These are phyloP conservation scores for Durusdinium trenchii DNA, from an alignment of 73 alveolate species.

Conservation along the genomic window DNA sequence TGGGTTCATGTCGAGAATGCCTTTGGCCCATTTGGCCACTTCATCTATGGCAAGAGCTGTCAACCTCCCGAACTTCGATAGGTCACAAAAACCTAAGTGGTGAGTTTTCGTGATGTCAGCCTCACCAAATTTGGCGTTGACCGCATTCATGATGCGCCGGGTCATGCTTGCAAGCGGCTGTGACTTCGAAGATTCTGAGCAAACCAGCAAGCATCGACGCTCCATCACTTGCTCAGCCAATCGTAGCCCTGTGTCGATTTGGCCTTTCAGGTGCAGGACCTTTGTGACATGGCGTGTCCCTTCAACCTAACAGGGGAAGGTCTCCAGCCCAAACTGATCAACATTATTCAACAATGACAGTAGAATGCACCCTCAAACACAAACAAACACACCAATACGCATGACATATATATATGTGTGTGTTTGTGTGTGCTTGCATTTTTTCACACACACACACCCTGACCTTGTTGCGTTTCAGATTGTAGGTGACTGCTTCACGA, in stretches of 20 bases:
- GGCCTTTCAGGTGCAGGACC: slow-evolving; percentile 19
- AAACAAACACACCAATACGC: neutral
- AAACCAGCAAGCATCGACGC: neutral
- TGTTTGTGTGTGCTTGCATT: neutral
- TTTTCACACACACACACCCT: neutral
- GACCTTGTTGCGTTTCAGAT: neutral
- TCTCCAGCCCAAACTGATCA: neutral
- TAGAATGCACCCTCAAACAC: neutral
- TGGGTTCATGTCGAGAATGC: neutral
- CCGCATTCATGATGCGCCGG: neutral
- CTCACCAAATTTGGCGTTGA: neutral
- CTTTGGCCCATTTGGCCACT: neutral
- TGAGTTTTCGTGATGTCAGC: neutral
- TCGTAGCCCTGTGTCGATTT: neutral
- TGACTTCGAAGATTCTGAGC: neutral
- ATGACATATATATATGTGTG: neutral
- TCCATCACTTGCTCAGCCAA: neutral
- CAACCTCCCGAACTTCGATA: neutral
- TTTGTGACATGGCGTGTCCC: neutral
- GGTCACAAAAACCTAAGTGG: neutral
- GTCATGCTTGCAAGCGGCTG: neutral
- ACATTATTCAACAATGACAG: too few relatives aligned
- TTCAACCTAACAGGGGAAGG: neutral
- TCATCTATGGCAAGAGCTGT: neutral
- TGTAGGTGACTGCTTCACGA: slow-evolving; percentile 18